Conservation (phyloP, 768 basidiomycete genomes). For the Steccherinum ochraceum region DNA sequence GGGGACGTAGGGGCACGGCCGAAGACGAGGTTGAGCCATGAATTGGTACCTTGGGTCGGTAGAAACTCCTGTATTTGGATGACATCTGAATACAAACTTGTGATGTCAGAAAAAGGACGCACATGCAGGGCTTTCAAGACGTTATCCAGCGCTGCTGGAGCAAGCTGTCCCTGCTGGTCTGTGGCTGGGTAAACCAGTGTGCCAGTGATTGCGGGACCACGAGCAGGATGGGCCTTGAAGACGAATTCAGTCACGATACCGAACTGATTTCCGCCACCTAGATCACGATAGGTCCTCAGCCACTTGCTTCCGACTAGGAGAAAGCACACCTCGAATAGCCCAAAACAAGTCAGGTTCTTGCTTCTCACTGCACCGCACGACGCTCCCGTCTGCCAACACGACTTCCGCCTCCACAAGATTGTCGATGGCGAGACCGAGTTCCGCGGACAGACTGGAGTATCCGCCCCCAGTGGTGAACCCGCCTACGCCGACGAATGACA, state of each 20-base stretch:
- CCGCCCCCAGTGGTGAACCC: constrained; percentile 11
- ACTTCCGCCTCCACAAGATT: constrained; percentile 9
- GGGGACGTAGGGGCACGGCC: not conserved
- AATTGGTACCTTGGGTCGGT: not conserved
- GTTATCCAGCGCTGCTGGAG: no score
- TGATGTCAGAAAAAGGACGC: no score
- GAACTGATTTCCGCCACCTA: constrained; percentile 22
- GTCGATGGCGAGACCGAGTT: constrained; percentile 19
- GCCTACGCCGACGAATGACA: constrained; percentile 8
- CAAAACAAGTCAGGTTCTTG: constrained; percentile 25
- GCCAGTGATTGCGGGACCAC: constrained; percentile 6
- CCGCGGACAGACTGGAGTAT: constrained; percentile 9
- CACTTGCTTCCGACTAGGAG: no score
- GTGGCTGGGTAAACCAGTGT: not conserved
- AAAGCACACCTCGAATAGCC: constrained; percentile 21
- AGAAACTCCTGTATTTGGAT: not conserved
- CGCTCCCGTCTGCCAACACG: constrained; percentile 7
- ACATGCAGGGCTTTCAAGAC: constrained; percentile 1
- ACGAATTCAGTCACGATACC: constrained; percentile 20
- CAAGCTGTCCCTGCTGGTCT: no score
- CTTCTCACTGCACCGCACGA: constrained; percentile 16
- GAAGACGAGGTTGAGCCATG: not conserved
- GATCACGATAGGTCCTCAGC: no score
- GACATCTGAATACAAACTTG: no score
- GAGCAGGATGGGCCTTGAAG: constrained; percentile 8